Conservation (phyloP, 1,284 basidiomycete species). For the Paramarasmius palmivorus region DNA sequence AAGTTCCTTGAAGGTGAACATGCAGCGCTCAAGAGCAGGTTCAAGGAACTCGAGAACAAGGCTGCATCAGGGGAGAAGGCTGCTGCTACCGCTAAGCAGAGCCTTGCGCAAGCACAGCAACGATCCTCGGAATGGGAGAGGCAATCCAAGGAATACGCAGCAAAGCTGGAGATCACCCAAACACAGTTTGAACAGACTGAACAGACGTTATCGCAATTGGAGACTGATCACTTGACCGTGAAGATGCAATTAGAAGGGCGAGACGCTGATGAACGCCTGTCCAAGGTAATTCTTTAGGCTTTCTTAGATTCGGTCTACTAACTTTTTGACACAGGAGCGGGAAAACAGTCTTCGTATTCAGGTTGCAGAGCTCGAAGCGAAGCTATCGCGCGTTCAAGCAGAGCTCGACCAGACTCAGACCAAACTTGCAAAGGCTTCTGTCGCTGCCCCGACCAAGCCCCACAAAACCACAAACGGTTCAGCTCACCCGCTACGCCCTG, state of each 20-base stretch:
- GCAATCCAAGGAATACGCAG: constrained; percentile 69
- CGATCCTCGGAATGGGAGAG: constrained; percentile 78
- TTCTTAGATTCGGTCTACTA: constrained; percentile 9
- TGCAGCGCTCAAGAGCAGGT: constrained; percentile 63
- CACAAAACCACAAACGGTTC: constrained; percentile 35
- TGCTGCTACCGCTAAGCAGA: constrained; percentile 58
- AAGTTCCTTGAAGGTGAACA: constrained; percentile 70
- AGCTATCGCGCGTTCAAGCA: constrained; percentile 55
- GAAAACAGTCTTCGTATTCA: constrained; percentile 69
- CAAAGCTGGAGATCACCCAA: constrained; percentile 55
- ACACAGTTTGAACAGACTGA: constrained; percentile 67
- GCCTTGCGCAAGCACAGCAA: constrained; percentile 69
- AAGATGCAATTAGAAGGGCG: constrained; percentile 74
- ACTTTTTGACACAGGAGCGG: constrained; percentile 52
- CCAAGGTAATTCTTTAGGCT: constrained; percentile 46
- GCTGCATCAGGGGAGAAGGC: constrained; percentile 60
- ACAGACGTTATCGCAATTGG: constrained; percentile 61
- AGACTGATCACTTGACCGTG: constrained; percentile 64
- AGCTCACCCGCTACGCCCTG: constrained; percentile 53
- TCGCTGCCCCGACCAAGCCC: constrained; percentile 21
- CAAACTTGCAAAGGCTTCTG: constrained; percentile 20
- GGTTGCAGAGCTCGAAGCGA: constrained; percentile 61
- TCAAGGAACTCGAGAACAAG: constrained; percentile 70
- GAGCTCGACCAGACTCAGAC: constrained; percentile 51
- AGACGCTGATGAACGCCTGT: constrained; percentile 65